These are phyloP conservation scores for Dichotomopilus funicola DNA, from an alignment of 2,329 filamentous ascomycete genomes.

Conservation along the genomic window DNA sequence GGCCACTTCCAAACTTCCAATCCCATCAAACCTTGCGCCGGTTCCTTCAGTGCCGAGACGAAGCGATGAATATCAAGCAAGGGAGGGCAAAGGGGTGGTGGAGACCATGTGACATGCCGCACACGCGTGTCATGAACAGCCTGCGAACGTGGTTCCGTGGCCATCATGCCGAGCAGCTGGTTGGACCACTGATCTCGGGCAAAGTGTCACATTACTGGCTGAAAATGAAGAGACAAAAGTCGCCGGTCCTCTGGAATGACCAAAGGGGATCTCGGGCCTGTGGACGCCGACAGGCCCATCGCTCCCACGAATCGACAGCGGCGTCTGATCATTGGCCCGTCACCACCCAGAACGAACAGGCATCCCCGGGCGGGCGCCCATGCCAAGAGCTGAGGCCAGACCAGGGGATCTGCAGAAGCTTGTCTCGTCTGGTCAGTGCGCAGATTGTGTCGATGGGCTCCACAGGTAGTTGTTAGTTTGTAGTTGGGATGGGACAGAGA, in stretches of 20 bases:
- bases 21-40: no score
- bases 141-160: neutral
- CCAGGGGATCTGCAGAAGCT: constrained; percentile 14
- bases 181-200: neutral
- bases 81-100: neutral
- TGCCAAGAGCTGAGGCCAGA: constrained; percentile 6
- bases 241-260: neutral
- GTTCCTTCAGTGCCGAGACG: no score
- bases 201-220: neutral
- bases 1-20: no score
- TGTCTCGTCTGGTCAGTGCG: constrained; percentile 10
- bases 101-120: constrained; percentile 5
- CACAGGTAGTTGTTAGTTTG: neutral
- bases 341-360: no score
- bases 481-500: neutral
- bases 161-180: no score
- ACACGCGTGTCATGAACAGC: constrained; percentile 2
- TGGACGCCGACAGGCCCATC: no score
- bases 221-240: neutral
- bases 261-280: neutral
- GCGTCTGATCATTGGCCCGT: no score
- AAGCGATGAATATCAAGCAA: neutral
- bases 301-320: no score
- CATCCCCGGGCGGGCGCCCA: neutral
- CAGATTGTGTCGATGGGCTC: constrained; percentile 3